A percentile compares a stretch with the other conserved stretches of the same genome.
phyloP scores from a whole-genome alignment of 306 rosid genomes.

The Acacia crassicarpa region DNA sequence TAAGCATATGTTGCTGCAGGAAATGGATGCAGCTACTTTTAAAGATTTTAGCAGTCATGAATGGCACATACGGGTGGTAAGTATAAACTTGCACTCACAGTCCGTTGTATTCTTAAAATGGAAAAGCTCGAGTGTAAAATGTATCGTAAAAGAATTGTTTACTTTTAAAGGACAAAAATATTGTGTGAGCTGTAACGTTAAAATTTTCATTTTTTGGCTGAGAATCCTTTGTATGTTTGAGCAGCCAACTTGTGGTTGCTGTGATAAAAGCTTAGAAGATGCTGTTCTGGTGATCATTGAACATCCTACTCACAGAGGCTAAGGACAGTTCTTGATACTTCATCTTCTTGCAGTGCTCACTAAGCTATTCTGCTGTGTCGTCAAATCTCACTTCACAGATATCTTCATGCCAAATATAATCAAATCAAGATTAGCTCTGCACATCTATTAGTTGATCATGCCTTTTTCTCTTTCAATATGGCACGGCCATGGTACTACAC shows the following conservation, averaged over 20 bases:
- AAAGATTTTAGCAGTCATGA: conserved; percentile 68
- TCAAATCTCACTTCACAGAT: conserved; percentile 32
- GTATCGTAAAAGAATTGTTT: not conserved
- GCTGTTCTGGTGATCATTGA: conserved; percentile 80
- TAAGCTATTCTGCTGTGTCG: conserved; percentile 8
- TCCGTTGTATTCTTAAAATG: not conserved
- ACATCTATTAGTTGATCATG: conserved; percentile 16
- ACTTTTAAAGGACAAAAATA: not conserved
- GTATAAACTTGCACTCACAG: conserved; percentile 27
- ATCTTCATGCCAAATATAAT: conserved; percentile 30
- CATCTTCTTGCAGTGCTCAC: conserved; percentile 31
- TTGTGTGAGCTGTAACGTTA: not conserved
- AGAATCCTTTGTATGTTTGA: not conserved
- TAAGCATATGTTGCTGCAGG: conserved; percentile 50
- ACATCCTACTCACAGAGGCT: conserved; percentile 56
- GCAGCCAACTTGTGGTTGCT: conserved; percentile 67
- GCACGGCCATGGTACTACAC: conserved; percentile 19
- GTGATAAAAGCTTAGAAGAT: conserved; percentile 46
- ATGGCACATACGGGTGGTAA: conserved; percentile 96
- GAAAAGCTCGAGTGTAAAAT: not conserved
- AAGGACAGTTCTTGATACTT: conserved; percentile 25
- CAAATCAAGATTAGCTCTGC: conserved; percentile 22
- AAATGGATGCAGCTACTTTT: conserved; percentile 89
- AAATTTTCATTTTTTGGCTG: not conserved
- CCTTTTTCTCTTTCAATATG: conserved; percentile 27